Conservation (phyloP, 2,329 filamentous ascomycete species). For the Neospermospora avenae region DNA sequence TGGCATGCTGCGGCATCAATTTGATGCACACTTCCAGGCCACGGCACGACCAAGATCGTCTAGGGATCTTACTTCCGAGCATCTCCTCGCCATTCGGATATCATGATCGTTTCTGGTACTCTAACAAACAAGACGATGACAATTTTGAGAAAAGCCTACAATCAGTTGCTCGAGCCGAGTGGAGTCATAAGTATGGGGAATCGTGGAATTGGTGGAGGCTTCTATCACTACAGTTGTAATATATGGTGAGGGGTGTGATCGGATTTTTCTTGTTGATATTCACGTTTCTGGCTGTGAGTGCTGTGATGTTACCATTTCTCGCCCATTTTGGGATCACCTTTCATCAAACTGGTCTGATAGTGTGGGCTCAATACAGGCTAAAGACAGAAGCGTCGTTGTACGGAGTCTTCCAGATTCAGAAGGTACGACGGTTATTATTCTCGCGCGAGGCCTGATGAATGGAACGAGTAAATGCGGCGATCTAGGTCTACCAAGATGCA, state of each 20-base stretch:
- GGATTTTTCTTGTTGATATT: constrained; percentile 75
- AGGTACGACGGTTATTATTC: too few species aligned
- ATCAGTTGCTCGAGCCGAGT: constrained; percentile 92
- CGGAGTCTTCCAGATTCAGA: constrained; percentile 52
- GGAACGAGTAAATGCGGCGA: too few species aligned
- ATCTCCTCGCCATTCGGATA: constrained; percentile 81
- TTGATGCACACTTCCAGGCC: constrained; percentile 92
- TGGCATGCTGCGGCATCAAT: constrained; percentile 85
- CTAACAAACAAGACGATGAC: constrained; percentile 97
- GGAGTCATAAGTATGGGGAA: constrained; percentile 85
- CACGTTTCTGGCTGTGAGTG: constrained; percentile 67
- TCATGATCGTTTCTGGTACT: constrained; percentile 92
- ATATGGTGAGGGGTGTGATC: constrained; percentile 72
- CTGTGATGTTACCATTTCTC: constrained; percentile 55
- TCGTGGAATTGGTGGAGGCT: constrained; percentile 80
- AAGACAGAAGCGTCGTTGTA: constrained; percentile 39
- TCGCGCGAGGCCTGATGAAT: too few species aligned
- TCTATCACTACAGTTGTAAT: constrained; percentile 86
- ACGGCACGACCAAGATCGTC: constrained; percentile 82
- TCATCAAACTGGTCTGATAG: too few species aligned
- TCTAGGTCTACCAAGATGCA: too few species aligned
- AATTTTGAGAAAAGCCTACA: constrained; percentile 84
- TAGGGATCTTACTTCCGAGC: constrained; percentile 90
- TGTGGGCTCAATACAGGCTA: constrained; percentile 41
- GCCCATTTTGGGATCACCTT: too few species aligned